Conservation (phyloP, 148 eudicot genomes). For the Vaccinium myrtillus region DNA sequence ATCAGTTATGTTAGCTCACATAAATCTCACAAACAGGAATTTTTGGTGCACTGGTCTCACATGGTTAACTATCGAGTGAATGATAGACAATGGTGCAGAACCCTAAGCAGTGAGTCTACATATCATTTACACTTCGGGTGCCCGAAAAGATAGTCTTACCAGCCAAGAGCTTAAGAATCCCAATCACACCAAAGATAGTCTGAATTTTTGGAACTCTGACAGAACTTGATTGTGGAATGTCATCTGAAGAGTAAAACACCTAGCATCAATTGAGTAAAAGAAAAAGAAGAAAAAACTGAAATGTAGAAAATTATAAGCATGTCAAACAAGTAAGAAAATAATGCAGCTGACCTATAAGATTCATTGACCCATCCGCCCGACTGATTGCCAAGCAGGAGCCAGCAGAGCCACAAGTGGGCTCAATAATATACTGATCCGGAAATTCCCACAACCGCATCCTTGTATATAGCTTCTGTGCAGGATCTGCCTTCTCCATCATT, state of each 20-base stretch:
- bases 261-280: background rate
- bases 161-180: constrained; percentile 83
- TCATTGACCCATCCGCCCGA: constrained; percentile 81
- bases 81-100: background rate
- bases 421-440: constrained; percentile 76
- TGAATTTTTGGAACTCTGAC: constrained; percentile 69
- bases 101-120: background rate
- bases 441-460: constrained; percentile 92
- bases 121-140: background rate
- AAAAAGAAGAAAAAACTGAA: constrained; percentile 1
- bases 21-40: background rate
- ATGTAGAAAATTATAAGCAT: background rate
- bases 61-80: background rate
- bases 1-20: background rate
- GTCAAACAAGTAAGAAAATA: constrained; percentile 12
- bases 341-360: constrained; percentile 54
- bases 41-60: background rate
- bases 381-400: constrained; percentile 68
- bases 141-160: constrained; percentile 39
- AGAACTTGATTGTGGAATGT: constrained; percentile 63
- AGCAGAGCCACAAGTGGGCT: constrained; percentile 80
- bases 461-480: constrained; percentile 60
- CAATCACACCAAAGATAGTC: constrained; percentile 81
- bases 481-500: constrained; percentile 64
- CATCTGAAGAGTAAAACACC: constrained; percentile 46